A percentile compares a stretch with the other conserved stretches of the same genome.
Conservation (phyloP, 805 yeast species). For the Martiniozyma abietophila region DNA sequence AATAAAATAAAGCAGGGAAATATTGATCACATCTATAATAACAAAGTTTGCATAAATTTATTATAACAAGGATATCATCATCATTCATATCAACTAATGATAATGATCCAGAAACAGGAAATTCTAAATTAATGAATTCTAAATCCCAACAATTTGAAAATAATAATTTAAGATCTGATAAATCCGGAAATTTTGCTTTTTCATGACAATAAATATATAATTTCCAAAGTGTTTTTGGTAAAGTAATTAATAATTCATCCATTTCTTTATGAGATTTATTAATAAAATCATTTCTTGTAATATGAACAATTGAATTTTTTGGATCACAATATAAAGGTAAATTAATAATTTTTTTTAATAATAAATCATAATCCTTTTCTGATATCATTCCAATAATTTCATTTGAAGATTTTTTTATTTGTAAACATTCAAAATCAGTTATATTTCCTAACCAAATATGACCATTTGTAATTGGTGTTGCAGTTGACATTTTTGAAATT, state of each 20-base stretch:
- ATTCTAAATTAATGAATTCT: conserved; percentile 34
- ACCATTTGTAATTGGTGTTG: conserved; percentile 43
- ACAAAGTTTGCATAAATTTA: conserved; percentile 62
- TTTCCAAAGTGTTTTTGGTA: conserved; percentile 47
- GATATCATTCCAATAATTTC: conserved; percentile 5
- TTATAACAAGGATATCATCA: conserved; percentile 51
- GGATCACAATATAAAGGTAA: conserved; percentile 42
- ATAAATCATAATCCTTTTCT: neutral
- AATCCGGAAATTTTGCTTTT: conserved; percentile 45
- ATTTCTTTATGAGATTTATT: conserved; percentile 15
- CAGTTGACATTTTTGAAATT: conserved; percentile 74
- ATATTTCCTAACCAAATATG: conserved; percentile 79
- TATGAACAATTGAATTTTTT: conserved; percentile 38
- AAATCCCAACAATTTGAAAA: conserved; percentile 14
- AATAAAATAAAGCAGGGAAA: conserved; percentile 51
- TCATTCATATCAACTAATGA: conserved; percentile 63
- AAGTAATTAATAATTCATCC: conserved; percentile 31
- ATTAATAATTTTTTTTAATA: conserved; percentile 1
- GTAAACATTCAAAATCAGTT: conserved; percentile 51
- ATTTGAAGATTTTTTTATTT: conserved; percentile 19
- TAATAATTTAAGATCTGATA: conserved; percentile 27
- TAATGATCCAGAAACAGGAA: conserved; percentile 81
- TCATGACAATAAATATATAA: conserved; percentile 51
- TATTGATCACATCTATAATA: conserved; percentile 31
- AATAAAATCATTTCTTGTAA: conserved; percentile 25